Base-by-base conservation (phyloP, 495 filamentous ascomycete genomes). In the Xylaria palmicola region DNA sequence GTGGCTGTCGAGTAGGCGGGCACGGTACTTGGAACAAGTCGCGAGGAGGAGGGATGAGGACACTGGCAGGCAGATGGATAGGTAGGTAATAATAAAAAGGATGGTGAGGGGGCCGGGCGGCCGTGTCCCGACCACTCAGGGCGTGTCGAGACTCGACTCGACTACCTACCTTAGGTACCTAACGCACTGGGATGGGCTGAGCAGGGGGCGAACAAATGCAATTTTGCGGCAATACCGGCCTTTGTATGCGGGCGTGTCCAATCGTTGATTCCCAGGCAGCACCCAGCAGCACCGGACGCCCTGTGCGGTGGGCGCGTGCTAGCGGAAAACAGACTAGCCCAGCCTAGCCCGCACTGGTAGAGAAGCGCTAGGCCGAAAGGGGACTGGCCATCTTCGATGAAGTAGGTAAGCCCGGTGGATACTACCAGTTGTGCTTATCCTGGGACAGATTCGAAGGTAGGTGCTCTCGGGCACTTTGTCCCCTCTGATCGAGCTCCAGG, bases 141-240 rank as follows among this genome's bases (percentile, higher is more conserved):
- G n/a, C n/a, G n/a, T n/a, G n/a, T n/a, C n/a, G n/a, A n/a, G n/a
- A n/a, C n/a, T n/a, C n/a, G n/a, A n/a, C n/a, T n/a, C n/a, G n/a
- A n/a, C 32, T 13, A 36, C 6, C 32, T 36, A 6, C 6, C 32
- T 13, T 13, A 36, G 32, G 6, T 3, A 27, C 15, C 13, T 6
- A 36, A 13, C 13, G 32, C 32, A n/a, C 32, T 32, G 29, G 45
- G 36, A 51, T 24, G 26, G 65, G 54, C 63, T 63, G 59, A 64
- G 62, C 60, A 59, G 62, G 62, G 54, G 59, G 59, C 56, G 52
- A 63, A 37, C 20, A 56, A 56, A 50, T 62, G 69, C 69, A 69
- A 66, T 65, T 65, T 69, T 71, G 69, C 67, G 69, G 69, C 66
- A 72, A 68, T 72, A 72, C 63, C 69, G 69, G 67, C 67, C 69